Percentiles rank a stretch among this genome's conserved stretches.
Conservation (phyloP, 164 flowering plant species). For the Annona squamosa region DNA sequence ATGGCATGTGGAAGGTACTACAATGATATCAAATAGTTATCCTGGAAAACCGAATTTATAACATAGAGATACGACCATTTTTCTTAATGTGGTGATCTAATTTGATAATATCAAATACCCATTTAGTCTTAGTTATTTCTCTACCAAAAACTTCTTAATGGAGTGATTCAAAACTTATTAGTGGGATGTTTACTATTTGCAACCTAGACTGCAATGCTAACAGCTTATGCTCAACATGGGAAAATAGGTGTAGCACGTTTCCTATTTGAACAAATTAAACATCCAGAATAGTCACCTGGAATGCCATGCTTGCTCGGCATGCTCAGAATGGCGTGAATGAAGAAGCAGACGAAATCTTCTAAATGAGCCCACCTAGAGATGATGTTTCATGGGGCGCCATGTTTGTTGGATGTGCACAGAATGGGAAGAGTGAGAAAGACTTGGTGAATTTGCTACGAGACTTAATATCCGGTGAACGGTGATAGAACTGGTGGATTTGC, state of each 20-base stretch:
- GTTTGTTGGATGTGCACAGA: constrained; percentile 36
- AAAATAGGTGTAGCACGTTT: constrained; percentile 27
- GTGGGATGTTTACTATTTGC: constrained; percentile 6
- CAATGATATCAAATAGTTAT: neutral
- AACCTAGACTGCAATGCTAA: constrained; percentile 28
- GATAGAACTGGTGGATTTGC: neutral
- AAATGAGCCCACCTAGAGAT: constrained; percentile 32
- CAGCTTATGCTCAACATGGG: constrained; percentile 33
- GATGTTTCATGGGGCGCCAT: constrained; percentile 39
- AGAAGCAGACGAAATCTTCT: constrained; percentile 29
- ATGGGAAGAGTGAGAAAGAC: constrained; percentile 27
- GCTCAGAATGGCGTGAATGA: constrained; percentile 36
- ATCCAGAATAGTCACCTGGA: constrained; percentile 33
- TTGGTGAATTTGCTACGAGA: constrained; percentile 5
- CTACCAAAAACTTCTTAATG: too few relatives aligned
- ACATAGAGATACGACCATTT: too few relatives aligned
- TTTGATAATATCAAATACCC: too few relatives aligned
- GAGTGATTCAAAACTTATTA: too few relatives aligned
- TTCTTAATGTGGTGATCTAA: too few relatives aligned
- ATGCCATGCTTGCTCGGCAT: constrained; percentile 40
- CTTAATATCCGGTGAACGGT: neutral
- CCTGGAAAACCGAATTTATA: too few relatives aligned
- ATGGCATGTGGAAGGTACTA: neutral
- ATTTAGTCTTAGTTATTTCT: too few relatives aligned
- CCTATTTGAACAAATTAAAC: constrained; percentile 25